Conservation (phyloP, 2,329 filamentous ascomycete genomes). For the Aschersonia sp. region DNA sequence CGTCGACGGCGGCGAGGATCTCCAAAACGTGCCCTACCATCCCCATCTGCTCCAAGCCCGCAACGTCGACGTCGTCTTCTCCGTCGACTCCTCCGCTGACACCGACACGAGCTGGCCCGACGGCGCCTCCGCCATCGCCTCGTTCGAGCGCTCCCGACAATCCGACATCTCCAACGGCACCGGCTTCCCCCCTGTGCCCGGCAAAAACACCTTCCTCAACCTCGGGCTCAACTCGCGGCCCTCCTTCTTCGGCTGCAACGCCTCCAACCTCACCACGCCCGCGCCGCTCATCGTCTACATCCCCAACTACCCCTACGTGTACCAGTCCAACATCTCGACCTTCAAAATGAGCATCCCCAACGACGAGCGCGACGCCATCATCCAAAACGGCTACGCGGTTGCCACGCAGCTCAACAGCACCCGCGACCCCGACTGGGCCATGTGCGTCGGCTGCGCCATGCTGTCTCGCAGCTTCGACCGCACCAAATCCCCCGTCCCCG, state of each 20-base stretch:
- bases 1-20: constrained; percentile 69
- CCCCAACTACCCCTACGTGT: constrained; percentile 62
- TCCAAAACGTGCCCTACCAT: constrained; percentile 68
- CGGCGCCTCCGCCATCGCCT: constrained; percentile 41
- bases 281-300: constrained; percentile 74
- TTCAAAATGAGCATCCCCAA: constrained; percentile 52
- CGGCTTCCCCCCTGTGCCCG: constrained; percentile 44
- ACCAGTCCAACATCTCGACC: constrained; percentile 66
- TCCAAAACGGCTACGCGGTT: constrained; percentile 74
- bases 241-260: constrained; percentile 52
- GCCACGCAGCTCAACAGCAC: constrained; percentile 76
- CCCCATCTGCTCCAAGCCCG: constrained; percentile 38
- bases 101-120: constrained; percentile 44
- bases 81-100: constrained; percentile 50
- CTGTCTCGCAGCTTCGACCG: constrained; percentile 61
- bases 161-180: constrained; percentile 35
- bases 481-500: constrained; percentile 54
- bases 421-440: constrained; percentile 58
- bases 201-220: constrained; percentile 39
- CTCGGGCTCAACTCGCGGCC: constrained; percentile 43
- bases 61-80: constrained; percentile 47
- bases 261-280: constrained; percentile 33
- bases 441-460: constrained; percentile 80
- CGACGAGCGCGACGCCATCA: constrained; percentile 59
- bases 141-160: constrained; percentile 37